Base-by-base conservation (phyloP, 2,329 filamentous ascomycete genomes). In the Shiraia bambusicola region DNA sequence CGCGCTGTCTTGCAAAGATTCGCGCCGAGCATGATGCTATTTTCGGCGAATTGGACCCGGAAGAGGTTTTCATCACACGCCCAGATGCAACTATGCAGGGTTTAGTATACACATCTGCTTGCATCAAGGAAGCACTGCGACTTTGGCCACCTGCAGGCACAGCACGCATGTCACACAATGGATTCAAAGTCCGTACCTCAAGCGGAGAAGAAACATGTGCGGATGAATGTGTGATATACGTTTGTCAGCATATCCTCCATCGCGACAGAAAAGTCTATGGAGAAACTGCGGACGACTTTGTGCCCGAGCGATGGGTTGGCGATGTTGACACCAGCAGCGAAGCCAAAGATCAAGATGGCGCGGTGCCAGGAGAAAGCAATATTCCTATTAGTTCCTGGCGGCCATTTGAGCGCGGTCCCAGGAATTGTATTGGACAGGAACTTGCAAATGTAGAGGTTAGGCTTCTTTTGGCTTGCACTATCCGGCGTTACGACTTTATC, bases 381-480 rank as follows among this genome's bases (percentile, higher is more conserved):
- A 46, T 70, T 60, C 54, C 70, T 52, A 19, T 47, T 65, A 74
- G 50, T 38, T 76, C 77, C 0, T 83, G 73, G 72, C 69, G 78
- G 6, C 67, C 76, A 0, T 83, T 83, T 56, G 76, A 78, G 52
- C 69, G 74, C 34, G 80, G 80, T 0, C 71, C 74, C 2, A 61
- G 79, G 12, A 77, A 77, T 42, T 84, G 80, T 52, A 77, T 82
- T 28, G 79, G 78, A 0, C 78, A 81, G 59, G 78, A 80, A 55
- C 67, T 82, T 29, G 78, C 74, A 2, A 73, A 75, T 52, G 58
- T 78, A 3, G 79, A 82, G 59, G 62, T 74, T 2, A 74, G 73
- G 48, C 68, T 77, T 42, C 71, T 80, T 16, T 60, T 82, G 15
- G 77, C 73, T 11, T 63, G 58, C 40, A 52, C 61, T 3, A 49